phyloP scores from a whole-genome alignment of 352 stramenopile genomes.

The Phytopythium boreale region DNA sequence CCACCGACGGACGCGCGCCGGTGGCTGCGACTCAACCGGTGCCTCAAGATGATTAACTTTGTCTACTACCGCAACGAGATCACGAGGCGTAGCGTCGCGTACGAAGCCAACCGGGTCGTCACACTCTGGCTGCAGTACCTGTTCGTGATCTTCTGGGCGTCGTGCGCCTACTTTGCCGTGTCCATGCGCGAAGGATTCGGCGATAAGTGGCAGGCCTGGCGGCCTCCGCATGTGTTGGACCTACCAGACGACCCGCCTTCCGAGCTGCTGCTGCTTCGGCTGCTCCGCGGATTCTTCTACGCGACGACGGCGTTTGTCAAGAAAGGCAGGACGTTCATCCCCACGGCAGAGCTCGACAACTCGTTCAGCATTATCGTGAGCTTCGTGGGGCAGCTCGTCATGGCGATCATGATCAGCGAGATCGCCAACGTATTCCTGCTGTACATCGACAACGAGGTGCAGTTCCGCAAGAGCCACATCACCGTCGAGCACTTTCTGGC shows the following conservation, averaged over 20 bases:
- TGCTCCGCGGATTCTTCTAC: slow-evolving; percentile 51
- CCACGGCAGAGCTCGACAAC: slow-evolving; percentile 36
- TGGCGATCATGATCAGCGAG: slow-evolving; percentile 77
- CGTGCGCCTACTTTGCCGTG: slow-evolving; percentile 60
- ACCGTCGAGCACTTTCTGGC: slow-evolving; percentile 43
- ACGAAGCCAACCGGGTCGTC: slow-evolving; percentile 51
- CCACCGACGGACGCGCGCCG: slow-evolving; percentile 9
- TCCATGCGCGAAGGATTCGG: slow-evolving; percentile 54
- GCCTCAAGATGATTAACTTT: slow-evolving; percentile 50
- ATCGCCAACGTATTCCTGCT: slow-evolving; percentile 62
- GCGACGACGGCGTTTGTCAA: slow-evolving; percentile 59
- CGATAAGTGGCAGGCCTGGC: slow-evolving; percentile 49
- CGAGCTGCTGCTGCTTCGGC: slow-evolving; percentile 29
- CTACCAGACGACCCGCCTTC: slow-evolving; percentile 18
- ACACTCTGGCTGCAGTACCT: slow-evolving; percentile 56
- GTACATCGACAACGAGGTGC: slow-evolving; percentile 60
- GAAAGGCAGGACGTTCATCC: slow-evolving; percentile 49
- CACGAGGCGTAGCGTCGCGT: slow-evolving; percentile 51
- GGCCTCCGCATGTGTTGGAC: slow-evolving; percentile 30
- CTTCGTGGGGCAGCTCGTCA: slow-evolving; percentile 56
- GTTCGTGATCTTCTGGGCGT: slow-evolving; percentile 62
- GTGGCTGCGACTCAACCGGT: slow-evolving; percentile 54
- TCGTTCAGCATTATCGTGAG: slow-evolving; percentile 50
- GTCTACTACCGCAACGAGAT: slow-evolving; percentile 63
- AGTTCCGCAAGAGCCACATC: slow-evolving; percentile 74